phyloP scores from a whole-genome alignment of 371 early-diverging fungal genomes.

The Cladochytrium tenue region DNA sequence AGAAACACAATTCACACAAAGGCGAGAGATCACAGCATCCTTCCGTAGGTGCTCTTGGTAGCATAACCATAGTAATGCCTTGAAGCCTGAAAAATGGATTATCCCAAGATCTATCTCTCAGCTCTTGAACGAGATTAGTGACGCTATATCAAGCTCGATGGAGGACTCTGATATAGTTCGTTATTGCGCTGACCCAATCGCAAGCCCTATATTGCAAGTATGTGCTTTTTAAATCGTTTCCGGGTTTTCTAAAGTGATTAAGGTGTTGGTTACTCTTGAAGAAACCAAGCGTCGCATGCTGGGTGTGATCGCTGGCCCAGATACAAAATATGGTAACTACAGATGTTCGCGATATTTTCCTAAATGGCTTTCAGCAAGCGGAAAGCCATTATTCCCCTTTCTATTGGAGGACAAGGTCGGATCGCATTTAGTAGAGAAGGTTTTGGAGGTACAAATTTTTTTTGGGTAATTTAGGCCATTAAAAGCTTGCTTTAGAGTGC shows the following conservation, averaged over 20 bases:
- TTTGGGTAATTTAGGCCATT: background rate
- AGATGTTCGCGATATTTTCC: too few species aligned
- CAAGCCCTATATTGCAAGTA: constrained; percentile 77
- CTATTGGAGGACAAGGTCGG: constrained; percentile 40
- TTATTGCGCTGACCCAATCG: constrained; percentile 66
- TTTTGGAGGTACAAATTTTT: constrained; percentile 22
- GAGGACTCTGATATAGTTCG: constrained; percentile 62
- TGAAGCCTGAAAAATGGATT: too few species aligned
- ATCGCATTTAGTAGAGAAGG: constrained; percentile 47
- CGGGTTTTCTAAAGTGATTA: too few species aligned
- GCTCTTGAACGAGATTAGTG: constrained; percentile 60
- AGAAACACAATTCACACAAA: background rate
- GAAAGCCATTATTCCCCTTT: constrained; percentile 26
- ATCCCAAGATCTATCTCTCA: constrained; percentile 66
- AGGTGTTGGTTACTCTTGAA: too few species aligned
- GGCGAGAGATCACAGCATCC: background rate
- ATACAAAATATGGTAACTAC: too few species aligned
- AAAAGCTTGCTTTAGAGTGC: constrained; percentile 46
- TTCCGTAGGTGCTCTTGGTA: too few species aligned
- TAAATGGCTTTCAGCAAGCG: too few species aligned
- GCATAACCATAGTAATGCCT: too few species aligned
- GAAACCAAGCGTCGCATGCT: too few species aligned
- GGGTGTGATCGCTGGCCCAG: too few species aligned
- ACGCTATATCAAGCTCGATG: constrained; percentile 54
- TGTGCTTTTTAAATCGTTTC: too few species aligned